phyloP scores from a whole-genome alignment of 148 eudicot species.

The Rhododendron mucronatum region DNA sequence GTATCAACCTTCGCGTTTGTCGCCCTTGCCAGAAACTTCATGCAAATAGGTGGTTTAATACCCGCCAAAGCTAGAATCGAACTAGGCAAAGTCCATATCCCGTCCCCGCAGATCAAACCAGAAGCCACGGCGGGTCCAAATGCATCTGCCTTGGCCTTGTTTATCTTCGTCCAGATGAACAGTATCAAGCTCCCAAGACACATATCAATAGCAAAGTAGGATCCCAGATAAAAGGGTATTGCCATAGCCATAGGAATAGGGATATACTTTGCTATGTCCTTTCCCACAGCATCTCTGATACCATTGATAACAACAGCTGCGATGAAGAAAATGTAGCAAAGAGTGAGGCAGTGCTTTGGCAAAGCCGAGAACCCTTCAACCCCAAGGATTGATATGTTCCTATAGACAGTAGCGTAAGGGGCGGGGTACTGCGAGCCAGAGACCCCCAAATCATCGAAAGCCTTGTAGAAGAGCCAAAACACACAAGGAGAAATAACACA shows the following conservation, averaged over 20 bases:
- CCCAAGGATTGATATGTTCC: conserved; percentile 52
- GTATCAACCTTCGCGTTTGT: conserved; percentile 36
- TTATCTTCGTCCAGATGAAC: conserved; percentile 35
- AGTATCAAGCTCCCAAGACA: conserved; percentile 64
- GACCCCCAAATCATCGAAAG: conserved; percentile 38
- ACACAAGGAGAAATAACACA: conserved; percentile 58
- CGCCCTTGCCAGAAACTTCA: conserved; percentile 45
- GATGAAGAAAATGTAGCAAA: conserved; percentile 38
- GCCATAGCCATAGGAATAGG: conserved; percentile 79
- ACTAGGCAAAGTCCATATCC: conserved; percentile 61
- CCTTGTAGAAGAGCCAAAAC: conserved; percentile 61
- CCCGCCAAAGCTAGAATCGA: conserved; percentile 54
- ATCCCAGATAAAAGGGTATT: conserved; percentile 58
- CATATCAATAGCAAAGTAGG: conserved; percentile 63
- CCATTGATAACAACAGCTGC: conserved; percentile 38
- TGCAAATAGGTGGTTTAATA: conserved; percentile 59
- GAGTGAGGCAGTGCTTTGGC: conserved; percentile 47
- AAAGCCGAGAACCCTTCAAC: conserved; percentile 47
- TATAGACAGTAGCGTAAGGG: conserved; percentile 38
- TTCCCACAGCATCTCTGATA: conserved; percentile 29
- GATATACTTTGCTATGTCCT: conserved; percentile 27
- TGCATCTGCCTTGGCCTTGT: conserved; percentile 44
- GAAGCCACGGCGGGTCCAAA: conserved; percentile 62
- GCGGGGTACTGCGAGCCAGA: conserved; percentile 33
- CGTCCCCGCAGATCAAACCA: conserved; percentile 72